Conservation (phyloP, 768 basidiomycete species). For the Leucocoprinus leucothites region DNA sequence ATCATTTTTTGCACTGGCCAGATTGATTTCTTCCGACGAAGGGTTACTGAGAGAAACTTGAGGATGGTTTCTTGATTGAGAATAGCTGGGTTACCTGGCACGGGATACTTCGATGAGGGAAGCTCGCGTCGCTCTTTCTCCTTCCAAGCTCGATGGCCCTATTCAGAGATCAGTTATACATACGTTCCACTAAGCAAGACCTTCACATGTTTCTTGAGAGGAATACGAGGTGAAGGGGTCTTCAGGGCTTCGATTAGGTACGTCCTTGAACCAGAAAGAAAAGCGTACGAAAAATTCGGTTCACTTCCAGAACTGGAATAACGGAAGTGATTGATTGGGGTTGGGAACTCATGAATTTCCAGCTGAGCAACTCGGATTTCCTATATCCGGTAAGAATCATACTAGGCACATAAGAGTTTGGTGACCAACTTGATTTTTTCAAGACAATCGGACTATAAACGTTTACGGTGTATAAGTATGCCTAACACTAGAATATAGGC, state of each 20-base stretch:
- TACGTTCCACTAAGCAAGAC: too few relatives aligned
- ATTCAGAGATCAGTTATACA: neutral
- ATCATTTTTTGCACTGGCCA: slow-evolving; percentile 7
- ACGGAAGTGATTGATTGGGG: neutral
- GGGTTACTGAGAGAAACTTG: neutral
- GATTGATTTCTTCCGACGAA: neutral
- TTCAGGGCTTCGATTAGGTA: neutral
- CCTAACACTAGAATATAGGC: neutral
- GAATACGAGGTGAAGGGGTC: neutral
- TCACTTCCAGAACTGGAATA: neutral
- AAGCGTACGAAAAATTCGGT: neutral
- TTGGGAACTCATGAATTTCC: neutral
- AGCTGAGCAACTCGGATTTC: neutral
- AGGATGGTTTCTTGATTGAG: neutral
- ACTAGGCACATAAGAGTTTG: neutral
- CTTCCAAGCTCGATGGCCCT: neutral
- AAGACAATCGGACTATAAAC: neutral
- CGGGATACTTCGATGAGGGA: neutral
- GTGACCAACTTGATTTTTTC: neutral
- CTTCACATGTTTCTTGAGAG: neutral
- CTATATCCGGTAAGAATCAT: neutral
- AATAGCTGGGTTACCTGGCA: neutral
- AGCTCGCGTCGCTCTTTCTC: neutral
- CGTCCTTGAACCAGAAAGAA: neutral
- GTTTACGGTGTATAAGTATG: neutral